Conservation (phyloP, 306 rosid species). For the Gastrolobium bilobum region DNA sequence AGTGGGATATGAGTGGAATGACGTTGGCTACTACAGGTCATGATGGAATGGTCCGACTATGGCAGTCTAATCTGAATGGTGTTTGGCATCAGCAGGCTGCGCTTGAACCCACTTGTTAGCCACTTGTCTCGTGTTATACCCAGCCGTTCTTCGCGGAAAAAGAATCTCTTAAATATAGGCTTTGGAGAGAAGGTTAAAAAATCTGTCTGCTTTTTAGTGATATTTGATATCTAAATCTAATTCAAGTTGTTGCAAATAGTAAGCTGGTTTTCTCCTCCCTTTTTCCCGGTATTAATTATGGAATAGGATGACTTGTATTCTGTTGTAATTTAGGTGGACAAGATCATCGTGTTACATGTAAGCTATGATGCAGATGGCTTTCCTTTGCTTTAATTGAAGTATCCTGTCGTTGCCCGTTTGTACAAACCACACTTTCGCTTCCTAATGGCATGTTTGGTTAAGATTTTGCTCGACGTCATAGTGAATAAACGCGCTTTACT, state of each 20-base stretch:
- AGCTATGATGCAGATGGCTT: constrained; percentile 20
- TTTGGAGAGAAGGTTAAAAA: not conserved
- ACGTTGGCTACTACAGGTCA: constrained; percentile 87
- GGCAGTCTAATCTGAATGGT: constrained; percentile 92
- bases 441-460: not conserved
- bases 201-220: not conserved
- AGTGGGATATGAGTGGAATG: constrained; percentile 99
- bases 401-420: not conserved
- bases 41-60: constrained; percentile 81
- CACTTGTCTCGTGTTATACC: constrained; percentile 12
- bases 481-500: not conserved
- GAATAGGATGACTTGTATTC: constrained; percentile 27
- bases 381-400: not conserved
- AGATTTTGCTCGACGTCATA: not conserved
- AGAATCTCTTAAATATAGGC: constrained; percentile 31
- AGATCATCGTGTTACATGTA: constrained; percentile 29
- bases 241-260: constrained; percentile 31
- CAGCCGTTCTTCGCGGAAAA: constrained; percentile 1
- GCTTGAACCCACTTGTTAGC: constrained; percentile 75
- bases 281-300: constrained; percentile 19
- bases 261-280: constrained; percentile 2
- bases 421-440: not conserved
- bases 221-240: constrained; percentile 17
- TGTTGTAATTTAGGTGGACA: constrained; percentile 34
- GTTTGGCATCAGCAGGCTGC: constrained; percentile 91